Evolutionary conservation across 2,329 filamentous ascomycete species (phyloP).

Genomic region (Calonectria crousiana): DNA sequence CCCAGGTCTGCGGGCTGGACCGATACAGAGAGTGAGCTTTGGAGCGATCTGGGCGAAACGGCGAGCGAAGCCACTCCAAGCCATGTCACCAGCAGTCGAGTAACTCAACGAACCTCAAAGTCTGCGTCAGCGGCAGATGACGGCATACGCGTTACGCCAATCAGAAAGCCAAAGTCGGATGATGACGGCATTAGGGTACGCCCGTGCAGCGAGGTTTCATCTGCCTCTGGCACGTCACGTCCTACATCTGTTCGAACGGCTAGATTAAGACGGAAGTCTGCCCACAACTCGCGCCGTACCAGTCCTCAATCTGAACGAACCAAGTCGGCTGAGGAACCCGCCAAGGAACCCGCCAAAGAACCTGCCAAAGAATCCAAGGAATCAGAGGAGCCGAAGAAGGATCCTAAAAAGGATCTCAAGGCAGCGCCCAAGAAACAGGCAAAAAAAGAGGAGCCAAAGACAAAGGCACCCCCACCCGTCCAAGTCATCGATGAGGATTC

Average conservation of each 20-base stretch:
- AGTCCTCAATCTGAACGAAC: slow-evolving; percentile 46
- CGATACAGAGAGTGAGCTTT: slow-evolving; percentile 44
- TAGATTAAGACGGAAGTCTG: slow-evolving; percentile 45
- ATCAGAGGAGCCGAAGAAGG: not conserved
- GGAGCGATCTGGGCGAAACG: slow-evolving; percentile 43
- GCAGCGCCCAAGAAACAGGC: slow-evolving; percentile 10
- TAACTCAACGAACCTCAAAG: slow-evolving; percentile 40
- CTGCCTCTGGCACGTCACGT: slow-evolving; percentile 37
- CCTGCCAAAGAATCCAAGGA: not conserved
- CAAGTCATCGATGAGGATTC: slow-evolving; percentile 33
- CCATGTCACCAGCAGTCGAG: slow-evolving; percentile 37
- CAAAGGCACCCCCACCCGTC: not conserved
- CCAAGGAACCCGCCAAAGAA: slow-evolving; percentile 25
- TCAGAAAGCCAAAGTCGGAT: slow-evolving; percentile 46
- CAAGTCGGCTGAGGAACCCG: slow-evolving; percentile 39
- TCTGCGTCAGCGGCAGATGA: slow-evolving; percentile 50
- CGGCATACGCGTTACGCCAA: slow-evolving; percentile 59
- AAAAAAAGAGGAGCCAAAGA: slow-evolving; percentile 31
- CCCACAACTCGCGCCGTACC: slow-evolving; percentile 39
- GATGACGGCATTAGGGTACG: slow-evolving; percentile 50
- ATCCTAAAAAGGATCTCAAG: slow-evolving; percentile 10
- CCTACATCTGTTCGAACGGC: slow-evolving; percentile 37
- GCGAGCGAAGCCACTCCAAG: slow-evolving; percentile 47
- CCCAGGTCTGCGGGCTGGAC: slow-evolving; percentile 50
- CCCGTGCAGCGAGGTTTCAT: slow-evolving; percentile 46